Evolutionary conservation across 495 filamentous ascomycete species (phyloP), one percentile per base, ranked within the genome.

Genomic region (Endocarpon pusillum): DNA sequence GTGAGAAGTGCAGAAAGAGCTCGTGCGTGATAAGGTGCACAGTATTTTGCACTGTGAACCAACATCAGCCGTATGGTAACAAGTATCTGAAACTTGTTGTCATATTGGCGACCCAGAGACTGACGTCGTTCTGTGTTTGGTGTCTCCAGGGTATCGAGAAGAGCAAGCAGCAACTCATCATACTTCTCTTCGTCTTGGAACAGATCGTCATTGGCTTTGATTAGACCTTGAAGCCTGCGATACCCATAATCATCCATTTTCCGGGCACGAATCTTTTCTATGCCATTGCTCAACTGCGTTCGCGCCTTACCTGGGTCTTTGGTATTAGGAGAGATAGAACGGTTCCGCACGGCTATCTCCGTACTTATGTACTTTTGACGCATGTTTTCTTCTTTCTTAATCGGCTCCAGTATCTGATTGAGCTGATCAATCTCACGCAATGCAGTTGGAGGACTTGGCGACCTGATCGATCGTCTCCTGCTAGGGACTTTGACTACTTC

Each of bases 231-330:
- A 7, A 94, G 54, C 39, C 89, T 84, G 32, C 86, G 75, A 57
- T 94, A 92, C 34, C 80, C 83, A 42, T 84, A 79, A 3, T 83
- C 79, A 45, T 93, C 85, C 22, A 94, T 67, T 4, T 68, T 70
- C 40, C 69, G 65, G 7, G 69, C 66, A 21, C 67, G 70, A 34
- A 94, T 71, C 20, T 78, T 75, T 15, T 66, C 59, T 41, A 91
- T 81, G 32, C 78, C 82, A 42, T 79, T 89, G 23, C 70, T 66
- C 2, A 94, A 67, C 20, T 91, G 60, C 23, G 67, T 59, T 21
- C 55, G 49, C 1, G 63, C 59, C 40, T 69, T 61, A 3, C 42
- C 47, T 2, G 62, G 55, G 42, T 70, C 60, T 33, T 64, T 57
- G 1, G 58, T 54, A 15, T 53, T 52, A 25, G 51, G 52, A 35